Conservation (phyloP, 1,139 yeast genomes). For the Candida labiduridarum region DNA sequence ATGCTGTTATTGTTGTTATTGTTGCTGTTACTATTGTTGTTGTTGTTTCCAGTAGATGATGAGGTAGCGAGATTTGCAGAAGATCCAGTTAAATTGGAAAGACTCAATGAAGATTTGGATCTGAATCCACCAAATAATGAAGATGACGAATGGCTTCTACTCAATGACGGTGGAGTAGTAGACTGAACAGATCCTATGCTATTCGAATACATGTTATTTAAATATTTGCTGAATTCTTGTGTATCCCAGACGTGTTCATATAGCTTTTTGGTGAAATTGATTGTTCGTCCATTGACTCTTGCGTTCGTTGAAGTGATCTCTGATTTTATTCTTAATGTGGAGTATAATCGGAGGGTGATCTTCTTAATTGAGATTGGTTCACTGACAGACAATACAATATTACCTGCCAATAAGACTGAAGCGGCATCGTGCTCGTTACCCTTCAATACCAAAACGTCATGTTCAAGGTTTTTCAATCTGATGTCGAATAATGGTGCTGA, state of each 20-base stretch:
- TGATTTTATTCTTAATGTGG: slow-evolving; percentile 54
- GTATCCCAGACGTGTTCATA: slow-evolving; percentile 82
- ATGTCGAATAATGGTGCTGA: slow-evolving; percentile 59
- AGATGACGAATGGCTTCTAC: slow-evolving; percentile 33
- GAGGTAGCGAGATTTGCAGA: slow-evolving; percentile 15
- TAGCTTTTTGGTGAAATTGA: slow-evolving; percentile 62
- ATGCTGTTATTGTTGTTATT: background rate
- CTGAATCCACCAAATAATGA: slow-evolving; percentile 32
- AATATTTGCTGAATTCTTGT: slow-evolving; percentile 47
- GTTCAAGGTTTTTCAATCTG: slow-evolving; percentile 65
- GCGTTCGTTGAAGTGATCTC: slow-evolving; percentile 20
- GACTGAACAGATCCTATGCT: slow-evolving; percentile 4
- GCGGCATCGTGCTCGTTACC: slow-evolving; percentile 81
- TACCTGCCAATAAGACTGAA: slow-evolving; percentile 74
- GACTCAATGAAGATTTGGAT: slow-evolving; percentile 35
- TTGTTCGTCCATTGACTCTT: slow-evolving; percentile 37
- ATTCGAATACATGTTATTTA: slow-evolving; percentile 35
- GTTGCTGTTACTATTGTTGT: slow-evolving; percentile 11
- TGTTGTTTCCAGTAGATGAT: slow-evolving; percentile 15
- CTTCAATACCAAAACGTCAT: slow-evolving; percentile 78
- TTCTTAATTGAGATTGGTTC: slow-evolving; percentile 76
- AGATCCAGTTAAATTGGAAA: slow-evolving; percentile 21
- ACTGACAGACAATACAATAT: slow-evolving; percentile 70
- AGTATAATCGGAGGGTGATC: slow-evolving; percentile 62
- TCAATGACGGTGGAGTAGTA: slow-evolving; percentile 22